These are phyloP conservation scores for Alternaria sp. DNA, from an alignment of 2,329 filamentous ascomycete genomes.

Conservation along the genomic window DNA sequence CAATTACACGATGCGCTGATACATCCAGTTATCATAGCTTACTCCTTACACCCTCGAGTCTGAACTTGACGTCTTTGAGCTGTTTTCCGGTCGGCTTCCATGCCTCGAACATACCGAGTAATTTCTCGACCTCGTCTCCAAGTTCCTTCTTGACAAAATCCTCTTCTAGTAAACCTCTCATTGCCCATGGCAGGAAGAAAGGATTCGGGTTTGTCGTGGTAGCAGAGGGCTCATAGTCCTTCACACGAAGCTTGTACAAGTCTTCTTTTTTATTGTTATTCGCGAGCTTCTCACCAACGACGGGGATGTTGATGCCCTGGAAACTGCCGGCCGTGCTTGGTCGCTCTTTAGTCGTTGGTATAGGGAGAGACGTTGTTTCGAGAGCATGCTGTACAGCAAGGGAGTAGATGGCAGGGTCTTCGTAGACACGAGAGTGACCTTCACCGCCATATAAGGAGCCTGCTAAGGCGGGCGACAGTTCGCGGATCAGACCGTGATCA, in stretches of 20 bases:
- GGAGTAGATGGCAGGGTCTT: constrained; percentile 86
- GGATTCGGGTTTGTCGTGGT: constrained; percentile 70
- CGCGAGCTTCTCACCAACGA: constrained; percentile 36
- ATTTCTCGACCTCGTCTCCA: constrained; percentile 75
- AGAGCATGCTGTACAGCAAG: constrained; percentile 59
- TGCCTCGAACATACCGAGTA: constrained; percentile 88
- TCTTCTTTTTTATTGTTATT: constrained; percentile 27
- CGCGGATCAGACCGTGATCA: constrained; percentile 91
- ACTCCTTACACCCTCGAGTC: constrained; percentile 88
- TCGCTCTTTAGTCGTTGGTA: constrained; percentile 27
- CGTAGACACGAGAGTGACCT: constrained; percentile 92
- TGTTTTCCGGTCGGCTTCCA: constrained; percentile 93
- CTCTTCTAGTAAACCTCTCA: constrained; percentile 92
- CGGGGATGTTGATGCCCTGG: constrained; percentile 43
- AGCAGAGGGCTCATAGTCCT: constrained; percentile 43
- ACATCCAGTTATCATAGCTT: constrained; percentile 65
- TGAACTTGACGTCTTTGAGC: constrained; percentile 94
- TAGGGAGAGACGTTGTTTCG: constrained; percentile 55
- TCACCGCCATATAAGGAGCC: constrained; percentile 92
- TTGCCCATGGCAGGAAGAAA: constrained; percentile 93
- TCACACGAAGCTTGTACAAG: constrained; percentile 42
- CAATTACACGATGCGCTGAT: not conserved
- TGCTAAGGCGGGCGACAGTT: constrained; percentile 86
- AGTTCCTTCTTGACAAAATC: constrained; percentile 86
- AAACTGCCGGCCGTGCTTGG: constrained; percentile 36